Evolutionary conservation across 805 yeast genomes (phyloP).

Genomic region (Pichia manshurica): DNA sequence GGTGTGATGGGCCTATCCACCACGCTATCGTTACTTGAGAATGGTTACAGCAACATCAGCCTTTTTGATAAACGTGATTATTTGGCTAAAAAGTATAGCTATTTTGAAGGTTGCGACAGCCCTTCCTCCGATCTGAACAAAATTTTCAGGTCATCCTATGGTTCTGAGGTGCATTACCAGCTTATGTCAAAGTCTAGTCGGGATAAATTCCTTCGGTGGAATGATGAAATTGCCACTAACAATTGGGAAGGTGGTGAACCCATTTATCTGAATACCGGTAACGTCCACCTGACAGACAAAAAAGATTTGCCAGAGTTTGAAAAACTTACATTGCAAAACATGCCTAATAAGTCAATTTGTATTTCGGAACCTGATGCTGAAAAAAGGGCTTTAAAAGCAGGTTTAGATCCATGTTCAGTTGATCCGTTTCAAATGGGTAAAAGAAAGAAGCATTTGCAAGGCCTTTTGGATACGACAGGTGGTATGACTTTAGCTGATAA

Average conservation of each 20-base stretch:
- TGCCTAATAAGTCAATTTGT: slow-evolving; percentile 9
- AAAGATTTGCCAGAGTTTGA: slow-evolving; percentile 11
- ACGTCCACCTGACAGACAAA: slow-evolving; percentile 14
- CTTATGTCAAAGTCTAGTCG: slow-evolving; percentile 17
- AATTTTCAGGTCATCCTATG: slow-evolving; percentile 19
- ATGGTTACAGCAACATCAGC: slow-evolving; percentile 17
- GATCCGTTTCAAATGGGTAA: slow-evolving; percentile 14
- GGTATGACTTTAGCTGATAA: slow-evolving; percentile 31
- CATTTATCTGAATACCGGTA: slow-evolving; percentile 17
- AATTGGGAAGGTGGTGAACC: slow-evolving; percentile 18
- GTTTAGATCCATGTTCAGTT: slow-evolving; percentile 13
- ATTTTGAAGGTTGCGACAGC: slow-evolving; percentile 19
- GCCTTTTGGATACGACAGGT: slow-evolving; percentile 27
- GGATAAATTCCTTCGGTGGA: slow-evolving; percentile 18
- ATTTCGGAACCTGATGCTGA: slow-evolving; percentile 19
- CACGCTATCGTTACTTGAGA: slow-evolving; percentile 24
- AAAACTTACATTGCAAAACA: slow-evolving; percentile 15
- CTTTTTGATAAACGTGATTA: slow-evolving; percentile 20
- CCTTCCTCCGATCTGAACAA: slow-evolving; percentile 24
- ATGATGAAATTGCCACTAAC: slow-evolving; percentile 14
- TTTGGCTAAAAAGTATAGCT: slow-evolving; percentile 14
- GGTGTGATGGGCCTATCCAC: slow-evolving; percentile 48
- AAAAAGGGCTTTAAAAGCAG: slow-evolving; percentile 17
- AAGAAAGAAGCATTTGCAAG: slow-evolving; percentile 18
- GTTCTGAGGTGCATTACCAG: slow-evolving; percentile 15